phyloP scores from a whole-genome alignment of 129 eudicot species.

The Chrysanthemum makinoi region DNA sequence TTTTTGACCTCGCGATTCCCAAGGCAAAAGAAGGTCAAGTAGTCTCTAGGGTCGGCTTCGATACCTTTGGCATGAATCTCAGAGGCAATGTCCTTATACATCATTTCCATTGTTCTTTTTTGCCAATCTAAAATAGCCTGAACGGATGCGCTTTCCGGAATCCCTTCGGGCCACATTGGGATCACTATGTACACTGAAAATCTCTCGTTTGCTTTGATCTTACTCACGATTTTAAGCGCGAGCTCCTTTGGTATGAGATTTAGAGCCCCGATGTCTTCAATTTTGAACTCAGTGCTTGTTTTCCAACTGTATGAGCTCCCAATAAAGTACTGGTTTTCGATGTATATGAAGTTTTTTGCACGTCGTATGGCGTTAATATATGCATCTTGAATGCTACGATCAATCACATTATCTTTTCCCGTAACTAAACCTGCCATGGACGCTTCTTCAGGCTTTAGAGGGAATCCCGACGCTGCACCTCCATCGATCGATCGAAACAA shows the following conservation, averaged over 20 bases:
- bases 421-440: slow-evolving; percentile 54
- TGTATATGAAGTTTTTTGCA: slow-evolving; percentile 76
- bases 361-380: slow-evolving; percentile 82
- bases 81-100: slow-evolving; percentile 61
- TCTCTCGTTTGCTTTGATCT: slow-evolving; percentile 68
- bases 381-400: slow-evolving; percentile 86
- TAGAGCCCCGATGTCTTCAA: slow-evolving; percentile 67
- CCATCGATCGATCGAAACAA: slow-evolving; percentile 82
- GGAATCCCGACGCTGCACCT: slow-evolving; percentile 60
- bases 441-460: slow-evolving; percentile 49
- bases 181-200: slow-evolving; percentile 75
- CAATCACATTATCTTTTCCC: slow-evolving; percentile 67
- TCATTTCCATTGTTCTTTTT: slow-evolving; percentile 90
- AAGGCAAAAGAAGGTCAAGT: slow-evolving; percentile 78
- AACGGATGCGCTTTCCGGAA: slow-evolving; percentile 79
- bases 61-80: slow-evolving; percentile 44
- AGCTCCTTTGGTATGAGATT: slow-evolving; percentile 86
- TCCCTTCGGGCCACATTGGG: slow-evolving; percentile 99
- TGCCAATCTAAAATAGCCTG: slow-evolving; percentile 97
- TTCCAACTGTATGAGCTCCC: slow-evolving; percentile 90
- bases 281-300: slow-evolving; percentile 33
- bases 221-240: slow-evolving; percentile 67
- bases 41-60: slow-evolving; percentile 54
- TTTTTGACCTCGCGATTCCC: slow-evolving; percentile 65
- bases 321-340: slow-evolving; percentile 80